phyloP scores from a whole-genome alignment of 139 green algal species.

The Asterochloris erici region DNA sequence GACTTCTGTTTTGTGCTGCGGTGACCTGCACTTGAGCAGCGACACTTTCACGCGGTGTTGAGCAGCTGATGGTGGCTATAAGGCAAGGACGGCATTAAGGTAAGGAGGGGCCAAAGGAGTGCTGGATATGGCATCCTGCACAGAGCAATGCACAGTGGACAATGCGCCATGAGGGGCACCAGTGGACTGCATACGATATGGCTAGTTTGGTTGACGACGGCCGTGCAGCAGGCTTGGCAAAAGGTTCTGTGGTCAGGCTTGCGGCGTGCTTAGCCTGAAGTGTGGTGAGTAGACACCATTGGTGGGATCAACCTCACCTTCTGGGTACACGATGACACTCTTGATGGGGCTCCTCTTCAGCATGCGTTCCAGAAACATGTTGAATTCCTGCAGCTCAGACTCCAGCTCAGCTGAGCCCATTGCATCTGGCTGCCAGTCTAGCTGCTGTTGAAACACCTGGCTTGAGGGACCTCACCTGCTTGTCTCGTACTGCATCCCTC shows the following conservation, averaged over 20 bases:
- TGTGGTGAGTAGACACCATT: background rate
- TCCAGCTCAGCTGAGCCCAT: background rate
- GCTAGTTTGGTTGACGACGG: too few relatives aligned
- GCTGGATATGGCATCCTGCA: too few relatives aligned
- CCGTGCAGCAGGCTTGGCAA: too few relatives aligned
- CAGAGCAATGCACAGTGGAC: too few relatives aligned
- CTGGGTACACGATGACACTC: conserved; percentile 69
- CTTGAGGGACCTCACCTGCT: conserved; percentile 50
- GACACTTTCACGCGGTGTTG: background rate
- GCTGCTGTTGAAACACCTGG: background rate
- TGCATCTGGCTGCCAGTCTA: background rate
- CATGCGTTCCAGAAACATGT: conserved; percentile 57
- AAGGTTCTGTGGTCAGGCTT: too few relatives aligned
- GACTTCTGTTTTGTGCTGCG: conserved; percentile 57
- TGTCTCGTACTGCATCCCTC: conserved; percentile 60
- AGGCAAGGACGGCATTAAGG: too few relatives aligned
- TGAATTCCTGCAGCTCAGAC: conserved; percentile 39
- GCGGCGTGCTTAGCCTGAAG: too few relatives aligned
- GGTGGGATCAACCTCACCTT: conserved; percentile 35
- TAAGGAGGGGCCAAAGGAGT: too few relatives aligned
- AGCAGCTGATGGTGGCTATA: too few relatives aligned
- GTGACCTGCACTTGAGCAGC: conserved; percentile 40
- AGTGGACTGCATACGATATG: too few relatives aligned
- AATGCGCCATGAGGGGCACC: too few relatives aligned
- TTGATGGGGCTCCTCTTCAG: conserved; percentile 39